A percentile compares a stretch with the other conserved stretches of the same genome.
Evolutionary conservation across 2,329 filamentous ascomycete species (phyloP).

Genomic region (Fulvia fulva): DNA sequence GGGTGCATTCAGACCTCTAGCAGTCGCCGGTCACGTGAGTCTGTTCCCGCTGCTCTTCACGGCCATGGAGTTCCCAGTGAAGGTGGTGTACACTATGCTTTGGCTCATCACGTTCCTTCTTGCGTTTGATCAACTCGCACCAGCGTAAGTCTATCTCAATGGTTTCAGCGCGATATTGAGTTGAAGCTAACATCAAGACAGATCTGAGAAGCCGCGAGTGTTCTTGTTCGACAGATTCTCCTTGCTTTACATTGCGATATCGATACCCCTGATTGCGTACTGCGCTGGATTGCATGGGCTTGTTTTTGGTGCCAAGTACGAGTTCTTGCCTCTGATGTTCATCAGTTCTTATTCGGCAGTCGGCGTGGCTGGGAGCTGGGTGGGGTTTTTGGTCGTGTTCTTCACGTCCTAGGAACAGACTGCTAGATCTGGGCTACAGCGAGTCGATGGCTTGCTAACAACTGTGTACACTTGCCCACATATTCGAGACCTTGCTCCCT

Average conservation of each 20-base stretch:
- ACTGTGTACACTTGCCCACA: no score
- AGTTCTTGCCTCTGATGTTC: constrained; percentile 96
- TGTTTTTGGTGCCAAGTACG: constrained; percentile 76
- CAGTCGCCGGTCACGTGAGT: constrained; percentile 90
- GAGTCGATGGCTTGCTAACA: background rate
- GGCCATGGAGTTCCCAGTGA: constrained; percentile 85
- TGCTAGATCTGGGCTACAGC: no score
- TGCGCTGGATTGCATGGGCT: constrained; percentile 78
- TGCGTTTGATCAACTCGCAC: constrained; percentile 81
- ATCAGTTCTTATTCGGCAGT: constrained; percentile 91
- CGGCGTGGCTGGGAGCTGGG: constrained; percentile 93
- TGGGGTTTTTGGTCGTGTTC: constrained; percentile 91
- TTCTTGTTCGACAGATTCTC: constrained; percentile 91
- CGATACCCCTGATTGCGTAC: constrained; percentile 85
- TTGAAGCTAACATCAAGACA: constrained; percentile 23
- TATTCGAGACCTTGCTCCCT: no score
- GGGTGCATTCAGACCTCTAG: constrained; percentile 84
- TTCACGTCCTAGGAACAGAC: constrained; percentile 46
- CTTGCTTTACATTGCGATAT: constrained; percentile 80
- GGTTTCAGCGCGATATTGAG: background rate
- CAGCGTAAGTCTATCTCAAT: constrained; percentile 52
- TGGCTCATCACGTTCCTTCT: constrained; percentile 87
- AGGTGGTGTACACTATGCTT: constrained; percentile 85
- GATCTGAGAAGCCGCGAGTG: constrained; percentile 70
- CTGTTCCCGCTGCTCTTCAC: constrained; percentile 94